phyloP scores from a whole-genome alignment of 2,329 filamentous ascomycete genomes.

The Basipetospora chlamydospora region DNA sequence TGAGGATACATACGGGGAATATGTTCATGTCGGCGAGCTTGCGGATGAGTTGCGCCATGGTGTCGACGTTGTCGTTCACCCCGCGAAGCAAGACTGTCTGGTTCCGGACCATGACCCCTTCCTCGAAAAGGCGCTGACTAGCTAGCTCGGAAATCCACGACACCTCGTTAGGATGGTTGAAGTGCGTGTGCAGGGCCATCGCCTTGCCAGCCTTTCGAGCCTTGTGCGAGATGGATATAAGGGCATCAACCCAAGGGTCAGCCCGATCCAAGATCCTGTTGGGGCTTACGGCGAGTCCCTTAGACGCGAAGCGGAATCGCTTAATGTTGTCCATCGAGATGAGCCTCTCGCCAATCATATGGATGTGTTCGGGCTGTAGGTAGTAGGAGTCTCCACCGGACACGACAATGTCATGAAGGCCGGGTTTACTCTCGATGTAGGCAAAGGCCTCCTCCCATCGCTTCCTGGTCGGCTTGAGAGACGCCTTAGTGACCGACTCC shows the following conservation, averaged over 20 bases:
- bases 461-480: conserved; percentile 21
- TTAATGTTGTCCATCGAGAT: conserved; percentile 42
- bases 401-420: conserved; percentile 43
- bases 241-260: conserved; percentile 37
- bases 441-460: conserved; percentile 43
- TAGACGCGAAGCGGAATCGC: conserved; percentile 46
- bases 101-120: conserved; percentile 25
- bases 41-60: conserved; percentile 38
- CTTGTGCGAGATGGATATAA: conserved; percentile 34
- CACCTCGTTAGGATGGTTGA: conserved; percentile 48
- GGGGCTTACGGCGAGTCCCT: conserved; percentile 45
- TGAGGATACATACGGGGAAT: conserved; percentile 37
- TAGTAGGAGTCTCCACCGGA: conserved; percentile 50
- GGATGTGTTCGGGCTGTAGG: conserved; percentile 35
- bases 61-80: conserved; percentile 39
- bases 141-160: conserved; percentile 43
- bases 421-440: conserved; percentile 36
- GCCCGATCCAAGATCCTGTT: conserved; percentile 34
- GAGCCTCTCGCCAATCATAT: conserved; percentile 37
- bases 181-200: conserved; percentile 49
- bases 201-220: conserved; percentile 40
- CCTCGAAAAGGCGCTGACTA: conserved; percentile 31
- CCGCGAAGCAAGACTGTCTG: conserved; percentile 44
- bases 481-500: conserved; percentile 30
- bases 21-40: conserved; percentile 41